Conservation (phyloP, 306 rosid genomes). For the Crotalaria pallida region DNA sequence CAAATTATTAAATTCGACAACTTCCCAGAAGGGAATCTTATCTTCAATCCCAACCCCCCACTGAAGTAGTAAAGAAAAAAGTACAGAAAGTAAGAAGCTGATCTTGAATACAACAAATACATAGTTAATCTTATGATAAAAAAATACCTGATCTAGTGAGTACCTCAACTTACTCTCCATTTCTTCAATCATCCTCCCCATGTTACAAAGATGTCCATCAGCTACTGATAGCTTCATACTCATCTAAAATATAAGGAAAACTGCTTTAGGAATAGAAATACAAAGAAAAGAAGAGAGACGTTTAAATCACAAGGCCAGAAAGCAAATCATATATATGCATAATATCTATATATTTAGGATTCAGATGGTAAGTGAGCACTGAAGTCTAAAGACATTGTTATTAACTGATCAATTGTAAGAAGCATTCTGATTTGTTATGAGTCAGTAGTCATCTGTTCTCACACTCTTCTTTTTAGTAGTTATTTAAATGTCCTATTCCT, state of each 20-base stretch:
- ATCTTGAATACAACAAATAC: not conserved
- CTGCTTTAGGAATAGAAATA: not conserved
- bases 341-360: not conserved
- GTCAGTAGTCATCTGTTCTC: not conserved
- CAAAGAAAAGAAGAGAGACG: not conserved
- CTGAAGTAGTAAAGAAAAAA: not conserved
- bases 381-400: not conserved
- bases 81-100: not conserved
- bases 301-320: not conserved
- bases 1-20: not conserved
- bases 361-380: not conserved
- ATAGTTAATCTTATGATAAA: conserved; percentile 3
- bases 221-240: conserved; percentile 70
- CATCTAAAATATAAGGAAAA: conserved; percentile 49
- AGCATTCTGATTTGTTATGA: not conserved
- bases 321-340: not conserved
- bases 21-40: not conserved
- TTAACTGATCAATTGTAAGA: not conserved
- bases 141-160: conserved; percentile 85
- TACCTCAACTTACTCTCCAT: conserved; percentile 98
- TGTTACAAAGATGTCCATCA: conserved; percentile 93
- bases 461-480: not conserved
- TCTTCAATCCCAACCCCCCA: not conserved
- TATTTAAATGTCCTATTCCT: not conserved
- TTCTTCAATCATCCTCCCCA: conserved; percentile 99